A percentile compares a stretch with the other conserved stretches of the same genome.
Conservation (phyloP, 768 basidiomycete species). For the Tricholoma sp. region DNA sequence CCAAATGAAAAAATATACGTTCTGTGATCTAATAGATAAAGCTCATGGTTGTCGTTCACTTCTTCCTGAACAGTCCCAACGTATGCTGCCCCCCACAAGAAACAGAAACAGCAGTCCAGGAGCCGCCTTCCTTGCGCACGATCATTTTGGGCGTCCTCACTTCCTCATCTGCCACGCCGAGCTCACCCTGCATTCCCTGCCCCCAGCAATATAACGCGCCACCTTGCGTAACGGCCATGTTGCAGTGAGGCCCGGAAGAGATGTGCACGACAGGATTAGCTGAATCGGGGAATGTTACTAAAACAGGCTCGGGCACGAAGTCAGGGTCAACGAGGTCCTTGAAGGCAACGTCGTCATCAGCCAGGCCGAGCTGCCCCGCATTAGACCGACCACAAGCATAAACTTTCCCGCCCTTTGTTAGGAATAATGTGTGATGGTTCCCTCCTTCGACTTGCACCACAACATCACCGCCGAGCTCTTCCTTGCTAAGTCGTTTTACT, state of each 20-base stretch:
- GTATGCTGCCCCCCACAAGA: constrained; percentile 81
- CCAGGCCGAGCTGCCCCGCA: constrained; percentile 76
- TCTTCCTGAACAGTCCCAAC: constrained; percentile 66
- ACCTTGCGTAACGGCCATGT: constrained; percentile 59
- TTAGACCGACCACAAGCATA: constrained; percentile 85
- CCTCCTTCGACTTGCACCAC: constrained; percentile 78
- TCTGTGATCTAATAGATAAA: background rate
- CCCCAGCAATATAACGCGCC: constrained; percentile 78
- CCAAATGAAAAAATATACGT: background rate
- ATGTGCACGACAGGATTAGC: constrained; percentile 63
- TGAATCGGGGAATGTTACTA: constrained; percentile 57
- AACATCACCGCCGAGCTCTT: constrained; percentile 51
- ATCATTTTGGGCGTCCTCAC: constrained; percentile 60
- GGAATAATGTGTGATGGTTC: constrained; percentile 87
- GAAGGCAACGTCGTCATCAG: constrained; percentile 64
- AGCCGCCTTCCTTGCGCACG: constrained; percentile 68
- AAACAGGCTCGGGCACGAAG: constrained; percentile 61
- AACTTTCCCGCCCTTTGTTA: constrained; percentile 77
- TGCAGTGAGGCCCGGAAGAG: constrained; percentile 67
- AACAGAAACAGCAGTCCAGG: constrained; percentile 59
- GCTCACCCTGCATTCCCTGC: constrained; percentile 70
- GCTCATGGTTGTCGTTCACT: constrained; percentile 20
- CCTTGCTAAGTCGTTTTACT: constrained; percentile 59
- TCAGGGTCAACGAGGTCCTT: constrained; percentile 49
- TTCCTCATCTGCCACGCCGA: constrained; percentile 57